Evolutionary conservation across 2,329 filamentous ascomycete species (phyloP), one percentile per base, ranked within the genome.

Genomic region (Verticillium tricorpus): DNA sequence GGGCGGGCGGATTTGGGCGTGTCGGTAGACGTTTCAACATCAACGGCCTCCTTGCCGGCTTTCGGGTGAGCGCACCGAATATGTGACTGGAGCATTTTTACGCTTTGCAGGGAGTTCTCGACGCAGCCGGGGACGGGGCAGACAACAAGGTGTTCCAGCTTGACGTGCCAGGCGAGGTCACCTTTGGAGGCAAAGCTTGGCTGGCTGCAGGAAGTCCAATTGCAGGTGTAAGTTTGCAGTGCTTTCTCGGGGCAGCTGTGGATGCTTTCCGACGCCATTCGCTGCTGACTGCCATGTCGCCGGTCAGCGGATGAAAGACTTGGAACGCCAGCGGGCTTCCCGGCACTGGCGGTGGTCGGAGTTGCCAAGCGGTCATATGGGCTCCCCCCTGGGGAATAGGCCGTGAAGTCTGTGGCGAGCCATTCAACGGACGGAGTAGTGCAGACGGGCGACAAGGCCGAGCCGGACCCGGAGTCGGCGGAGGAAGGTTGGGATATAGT

Each of bases 91-190:
- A 81, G 67, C 4, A 74, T 62, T n/a, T 73, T 73, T 6, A 65
- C 67, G 45, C 60, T 74, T n/a, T 67, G 65, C 40, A 78, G 78
- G 1, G 67, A 65, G n/a, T 67, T 68, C 58, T 79, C 76, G 37
- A 70, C 67, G 60, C 78, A 81, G 1, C 73, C 75, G 0, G 70
- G 65, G 1, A 73, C 70, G 0, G 78, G 78, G 34, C 78, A 81
- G 31, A 76, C 67, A 32, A 80, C 71, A 12, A 80, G 69, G 62
- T 81, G 78, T 56, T 80, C 74, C 22, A 69, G 69, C 61, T 80
- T 78, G 45, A 81, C 76, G 62, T 81, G 78, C 69, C 77, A 76
- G 17, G 74, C 71, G 35, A 80, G 72, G 9, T 72, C 76, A 37
- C 74, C 72, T 15, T 70, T 71, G 1, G 75, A 74, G 2, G 70